Evolutionary conservation across 345 rosid genomes (phyloP).

Genomic region (Nasturtium officinale): DNA sequence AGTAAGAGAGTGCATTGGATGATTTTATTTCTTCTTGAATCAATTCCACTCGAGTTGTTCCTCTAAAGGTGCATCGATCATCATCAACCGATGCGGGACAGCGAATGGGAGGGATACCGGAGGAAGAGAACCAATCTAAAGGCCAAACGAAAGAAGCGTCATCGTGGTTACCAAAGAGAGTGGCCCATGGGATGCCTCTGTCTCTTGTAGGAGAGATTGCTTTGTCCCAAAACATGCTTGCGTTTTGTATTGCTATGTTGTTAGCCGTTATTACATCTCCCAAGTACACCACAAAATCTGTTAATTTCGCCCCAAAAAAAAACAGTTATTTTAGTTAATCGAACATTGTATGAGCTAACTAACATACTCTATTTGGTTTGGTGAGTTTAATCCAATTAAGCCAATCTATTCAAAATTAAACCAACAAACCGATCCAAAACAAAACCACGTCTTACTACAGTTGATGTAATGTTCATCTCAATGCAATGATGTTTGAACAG

Average conservation of each 20-base stretch:
- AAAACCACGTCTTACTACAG: too few relatives aligned
- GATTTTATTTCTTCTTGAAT: conserved; percentile 56
- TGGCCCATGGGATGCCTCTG: conserved; percentile 75
- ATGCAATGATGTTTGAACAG: neutral
- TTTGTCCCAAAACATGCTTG: conserved; percentile 78
- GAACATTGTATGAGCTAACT: neutral
- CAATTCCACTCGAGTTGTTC: conserved; percentile 59
- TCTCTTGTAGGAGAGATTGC: conserved; percentile 75
- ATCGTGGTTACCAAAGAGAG: conserved; percentile 86
- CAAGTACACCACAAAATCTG: conserved; percentile 85
- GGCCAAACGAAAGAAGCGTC: conserved; percentile 85
- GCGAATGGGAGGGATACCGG: conserved; percentile 64
- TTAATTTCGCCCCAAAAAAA: neutral
- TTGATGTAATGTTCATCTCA: too few relatives aligned
- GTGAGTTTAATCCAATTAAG: too few relatives aligned
- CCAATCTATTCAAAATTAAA: too few relatives aligned
- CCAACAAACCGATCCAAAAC: too few relatives aligned
- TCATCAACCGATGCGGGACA: conserved; percentile 50
- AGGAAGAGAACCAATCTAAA: conserved; percentile 72
- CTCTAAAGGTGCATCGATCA: conserved; percentile 55
- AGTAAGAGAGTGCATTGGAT: conserved; percentile 46
- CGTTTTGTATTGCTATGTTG: conserved; percentile 68
- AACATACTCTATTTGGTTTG: too few relatives aligned
- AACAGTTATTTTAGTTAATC: conserved; percentile 10
- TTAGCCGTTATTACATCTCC: conserved; percentile 91